These are phyloP conservation scores for Alternaria arbusti DNA, from an alignment of 2,329 filamentous ascomycete genomes.

Conservation along the genomic window DNA sequence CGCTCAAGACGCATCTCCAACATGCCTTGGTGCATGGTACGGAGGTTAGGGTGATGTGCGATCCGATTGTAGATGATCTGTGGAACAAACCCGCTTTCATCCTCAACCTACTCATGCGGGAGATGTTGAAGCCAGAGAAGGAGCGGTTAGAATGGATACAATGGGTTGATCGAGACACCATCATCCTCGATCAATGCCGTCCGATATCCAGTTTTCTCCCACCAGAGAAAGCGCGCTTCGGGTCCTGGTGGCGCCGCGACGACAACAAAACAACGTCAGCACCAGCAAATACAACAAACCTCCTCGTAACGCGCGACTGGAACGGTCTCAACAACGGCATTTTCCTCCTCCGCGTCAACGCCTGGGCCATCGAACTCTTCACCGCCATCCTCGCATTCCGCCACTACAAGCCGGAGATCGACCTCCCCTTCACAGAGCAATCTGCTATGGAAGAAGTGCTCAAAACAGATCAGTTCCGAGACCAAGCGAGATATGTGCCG, in stretches of 20 bases:
- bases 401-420: slow-evolving; percentile 46
- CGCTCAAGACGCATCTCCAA: slow-evolving; percentile 49
- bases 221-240: slow-evolving; percentile 18
- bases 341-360: slow-evolving; percentile 51
- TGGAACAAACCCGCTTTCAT: slow-evolving; percentile 57
- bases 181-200: slow-evolving; percentile 53
- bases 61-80: slow-evolving; percentile 51
- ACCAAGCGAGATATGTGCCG: slow-evolving; percentile 45
- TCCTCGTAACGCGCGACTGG: slow-evolving; percentile 49
- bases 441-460: slow-evolving; percentile 51
- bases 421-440: slow-evolving; percentile 50
- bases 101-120: slow-evolving; percentile 45
- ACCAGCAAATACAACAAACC: slow-evolving; percentile 28
- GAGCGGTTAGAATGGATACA: slow-evolving; percentile 53
- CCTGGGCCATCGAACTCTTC: slow-evolving; percentile 51
- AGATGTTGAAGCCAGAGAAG: slow-evolving; percentile 45
- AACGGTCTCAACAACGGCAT: slow-evolving; percentile 54
- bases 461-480: slow-evolving; percentile 39
- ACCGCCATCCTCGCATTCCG: slow-evolving; percentile 49
- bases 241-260: slow-evolving; percentile 20
- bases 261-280: not conserved
- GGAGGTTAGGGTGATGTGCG: slow-evolving; percentile 51
- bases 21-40: slow-evolving; percentile 47
- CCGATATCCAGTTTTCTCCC: slow-evolving; percentile 51
- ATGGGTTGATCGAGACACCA: slow-evolving; percentile 54